A percentile compares a stretch with the other conserved stretches of the same genome.
phyloP scores from a whole-genome alignment of 1,284 basidiomycete genomes.

The Puccinia horiana region DNA sequence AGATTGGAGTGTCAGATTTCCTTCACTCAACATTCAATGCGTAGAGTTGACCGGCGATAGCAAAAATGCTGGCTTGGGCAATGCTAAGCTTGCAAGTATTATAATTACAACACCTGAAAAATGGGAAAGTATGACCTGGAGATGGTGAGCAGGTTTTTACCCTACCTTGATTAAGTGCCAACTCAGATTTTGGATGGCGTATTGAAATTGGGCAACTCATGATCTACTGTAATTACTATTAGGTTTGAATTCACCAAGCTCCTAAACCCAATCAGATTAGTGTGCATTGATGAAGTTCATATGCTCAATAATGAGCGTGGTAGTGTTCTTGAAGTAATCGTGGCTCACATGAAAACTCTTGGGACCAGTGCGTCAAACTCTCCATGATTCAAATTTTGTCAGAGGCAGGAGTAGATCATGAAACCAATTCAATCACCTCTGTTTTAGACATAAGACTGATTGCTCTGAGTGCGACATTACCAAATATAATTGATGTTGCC shows the following conservation, averaged over 20 bases:
- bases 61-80: conserved; percentile 68
- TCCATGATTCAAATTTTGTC: neutral
- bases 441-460: conserved; percentile 72
- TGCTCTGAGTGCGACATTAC: conserved; percentile 88
- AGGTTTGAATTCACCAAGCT: conserved; percentile 54
- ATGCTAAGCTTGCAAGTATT: conserved; percentile 71
- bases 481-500: conserved; percentile 87
- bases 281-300: conserved; percentile 85
- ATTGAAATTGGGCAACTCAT: conserved; percentile 62
- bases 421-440: conserved; percentile 12
- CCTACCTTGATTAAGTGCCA: conserved; percentile 56
- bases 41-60: conserved; percentile 91
- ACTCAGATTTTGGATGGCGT: neutral
- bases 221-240: neutral
- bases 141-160: conserved; percentile 65
- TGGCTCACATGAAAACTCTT: conserved; percentile 81
- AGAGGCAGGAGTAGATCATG: conserved; percentile 20
- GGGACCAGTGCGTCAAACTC: conserved; percentile 61
- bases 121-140: conserved; percentile 85
- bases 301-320: conserved; percentile 85
- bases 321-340: conserved; percentile 86
- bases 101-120: conserved; percentile 79
- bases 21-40: conserved; percentile 73
- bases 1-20: conserved; percentile 83
- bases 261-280: conserved; percentile 60